Evolutionary conservation across 1,139 yeast genomes (phyloP), one percentile per base, ranked within the genome.

Genomic region (Lizanozyma gosingica): DNA sequence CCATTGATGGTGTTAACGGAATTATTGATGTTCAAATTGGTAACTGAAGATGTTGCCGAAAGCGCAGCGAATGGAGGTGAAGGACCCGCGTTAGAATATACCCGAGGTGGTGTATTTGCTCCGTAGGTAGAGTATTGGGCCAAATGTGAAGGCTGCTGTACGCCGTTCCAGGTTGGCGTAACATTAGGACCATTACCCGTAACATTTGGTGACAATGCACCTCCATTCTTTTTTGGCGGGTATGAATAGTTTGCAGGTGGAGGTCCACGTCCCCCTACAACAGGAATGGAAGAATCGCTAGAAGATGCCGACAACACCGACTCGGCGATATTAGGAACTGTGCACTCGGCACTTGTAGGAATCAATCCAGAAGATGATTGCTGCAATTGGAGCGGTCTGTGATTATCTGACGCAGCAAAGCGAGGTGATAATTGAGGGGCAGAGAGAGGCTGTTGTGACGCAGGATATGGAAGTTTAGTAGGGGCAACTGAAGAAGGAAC

Each of bases 11-110:
- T 15, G 32, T 14, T 18, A 15, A 6, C 29, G 8, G 17, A 6
- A 35, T 15, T 22, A 11, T 33, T 3, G 40, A 64, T 50, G 40
- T 63, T 63, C 41, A 66, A 54, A 47, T 67, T 67, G 17, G 71
- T 62, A 2, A 66, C 63, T 4, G 71, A 65, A 1, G 71, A 65
- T 4, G 67, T 57, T 8, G 69, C 60, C 37, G 70, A 63, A 34
- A 62, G 47, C 2, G 68, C 57, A 41, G 55, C 54, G 15, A 64
- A 57, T 15, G 57, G 53, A 4, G 70, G 69, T 2, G 66, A 60
- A 8, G 49, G 43, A 4, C 48, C 35, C 18, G 33, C 11, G 29
- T 14, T 6, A 22, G 29, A 22, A 22, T 6, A 22, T 6, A 11
- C 29, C 11, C 29, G 29, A 22, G 29, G 29, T 22, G 29, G 29